Base-by-base conservation (phyloP, 169 alveolate species). In the Plasmodium blacklocki region DNA sequence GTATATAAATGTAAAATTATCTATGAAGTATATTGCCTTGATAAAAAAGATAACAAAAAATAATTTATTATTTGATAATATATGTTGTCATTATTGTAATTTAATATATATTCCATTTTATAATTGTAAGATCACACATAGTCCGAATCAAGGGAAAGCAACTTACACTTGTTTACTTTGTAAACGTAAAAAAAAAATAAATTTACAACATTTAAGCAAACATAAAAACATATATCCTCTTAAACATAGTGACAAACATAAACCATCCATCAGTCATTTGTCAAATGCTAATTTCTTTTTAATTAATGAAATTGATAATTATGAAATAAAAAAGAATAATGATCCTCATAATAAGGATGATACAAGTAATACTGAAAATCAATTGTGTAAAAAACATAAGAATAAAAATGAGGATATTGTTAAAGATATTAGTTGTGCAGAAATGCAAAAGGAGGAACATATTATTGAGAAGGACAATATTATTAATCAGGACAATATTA, bases 71-170 rank as follows among this genome's bases (percentile, higher is more conserved):
- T 56, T 83, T 32, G 83, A 68, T 58, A 29, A 68, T 63, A 50
- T 83, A 43, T 83, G 91, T 49, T 83, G 91, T 15, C 71, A 83
- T 49, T 45, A 83, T n/a, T 83, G 91, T 63, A 83, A 83, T 49
- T 83, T 83, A 83, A 83, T 83, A 67, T 83, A 68, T 47, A 83
- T 83, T 19, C 91, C 91, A 26, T 83, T 83, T 83, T 83, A 83
- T 52, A 83, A 83, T 29, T 83, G 91, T 18, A 70, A 83, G 45
- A 56, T 83, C 2, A 83, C 19, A 19, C 29, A 83, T 1, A 1
- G 9, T n/a, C 54, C 2, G 9, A 21, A 58, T 12, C 68, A 83
- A 21, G 70, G 70, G 21, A 11, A 6, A 26, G 45, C 67, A n/a
- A 19, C 26, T 19, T 83, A 67, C 18, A 68, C 47, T 19, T 83